These are phyloP conservation scores for Colletotrichum magnum DNA, from an alignment of 2,329 filamentous ascomycete genomes.

Conservation along the genomic window DNA sequence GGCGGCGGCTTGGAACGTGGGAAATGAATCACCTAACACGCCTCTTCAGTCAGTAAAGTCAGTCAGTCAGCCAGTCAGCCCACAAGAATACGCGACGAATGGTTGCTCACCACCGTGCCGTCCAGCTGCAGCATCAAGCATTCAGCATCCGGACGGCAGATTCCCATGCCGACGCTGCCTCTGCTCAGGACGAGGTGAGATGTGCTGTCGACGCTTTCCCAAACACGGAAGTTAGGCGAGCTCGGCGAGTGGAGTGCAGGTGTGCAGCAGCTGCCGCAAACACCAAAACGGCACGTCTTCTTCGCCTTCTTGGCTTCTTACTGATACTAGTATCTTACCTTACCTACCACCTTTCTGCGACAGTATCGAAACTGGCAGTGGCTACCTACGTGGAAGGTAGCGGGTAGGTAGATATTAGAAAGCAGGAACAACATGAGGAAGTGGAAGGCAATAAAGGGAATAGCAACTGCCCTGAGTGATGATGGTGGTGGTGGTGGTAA, in stretches of 20 bases:
- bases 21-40: too few species aligned
- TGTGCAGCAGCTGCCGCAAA: conserved; percentile 24
- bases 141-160: neutral
- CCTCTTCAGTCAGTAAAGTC: too few species aligned
- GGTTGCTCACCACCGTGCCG: too few species aligned
- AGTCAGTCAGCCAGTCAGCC: too few species aligned
- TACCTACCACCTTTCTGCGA: neutral
- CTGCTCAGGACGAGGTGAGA: neutral
- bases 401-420: too few species aligned
- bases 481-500: neutral
- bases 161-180: neutral
- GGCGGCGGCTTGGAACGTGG: neutral
- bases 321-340: neutral
- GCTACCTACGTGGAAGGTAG: too few species aligned
- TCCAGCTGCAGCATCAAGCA: too few species aligned
- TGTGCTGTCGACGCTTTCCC: conserved; percentile 29
- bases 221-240: conserved; percentile 30
- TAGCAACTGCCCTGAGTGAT: neutral
- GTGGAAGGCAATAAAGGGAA: neutral
- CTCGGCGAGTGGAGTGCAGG: conserved; percentile 29
- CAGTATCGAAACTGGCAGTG: neutral
- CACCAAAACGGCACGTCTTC: conserved; percentile 20
- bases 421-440: neutral
- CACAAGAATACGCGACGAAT: too few species aligned
- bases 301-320: neutral